Base-by-base conservation (phyloP, 139 green algal genomes). In the Chlorella sp. region DNA sequence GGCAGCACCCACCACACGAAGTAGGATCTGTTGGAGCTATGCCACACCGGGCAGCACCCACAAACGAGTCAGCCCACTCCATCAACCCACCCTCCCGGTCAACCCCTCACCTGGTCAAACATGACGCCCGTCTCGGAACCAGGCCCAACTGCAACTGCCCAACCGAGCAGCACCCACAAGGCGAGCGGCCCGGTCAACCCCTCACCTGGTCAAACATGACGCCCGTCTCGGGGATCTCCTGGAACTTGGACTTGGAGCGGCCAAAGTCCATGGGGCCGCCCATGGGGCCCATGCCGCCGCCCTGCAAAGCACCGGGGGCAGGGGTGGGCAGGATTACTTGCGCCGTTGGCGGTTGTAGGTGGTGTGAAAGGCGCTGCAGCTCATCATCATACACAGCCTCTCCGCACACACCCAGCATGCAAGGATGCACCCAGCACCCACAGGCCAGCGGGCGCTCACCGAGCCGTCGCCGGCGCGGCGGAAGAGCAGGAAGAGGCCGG, bases 201-300 rank as follows among this genome's bases (percentile, higher is more conserved):
- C 96, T 97, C 62, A 83, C 78, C 85, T 99, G 97, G 54, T 86
- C 93, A 86, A 99, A 99, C n/a, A 87, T 95, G 40, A 99, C 93
- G 54, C 97, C 97, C 8, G 97, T 99, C 93, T 99, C 97, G 0
- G 96, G 96, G 73, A 98, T 94, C 90, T 99, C 97, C 94, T 99
- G 97, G 92, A 99, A 99, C 94, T 99, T 99, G 86, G 90, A 96
- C 93, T 99, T 99, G 84, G 88, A 95, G 85, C 93, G 93, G 43
- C 95, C 97, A 92, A 99, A 99, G 89, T 99, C 97, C 97, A 99
- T 99, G 77, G 97, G 95, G 67, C 97, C 97, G 65, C 95, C 95
- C 88, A 94, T 94, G 56, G 85, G 78, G 67, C 96, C 96, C 34
- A 84, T 82, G 34, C 77, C 65, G 77, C 80, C 84, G 70, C 81